Percentiles rank a stretch among this genome's conserved stretches.
phyloP scores from a whole-genome alignment of 768 basidiomycete species.

The Fibroporia radiculosa region DNA sequence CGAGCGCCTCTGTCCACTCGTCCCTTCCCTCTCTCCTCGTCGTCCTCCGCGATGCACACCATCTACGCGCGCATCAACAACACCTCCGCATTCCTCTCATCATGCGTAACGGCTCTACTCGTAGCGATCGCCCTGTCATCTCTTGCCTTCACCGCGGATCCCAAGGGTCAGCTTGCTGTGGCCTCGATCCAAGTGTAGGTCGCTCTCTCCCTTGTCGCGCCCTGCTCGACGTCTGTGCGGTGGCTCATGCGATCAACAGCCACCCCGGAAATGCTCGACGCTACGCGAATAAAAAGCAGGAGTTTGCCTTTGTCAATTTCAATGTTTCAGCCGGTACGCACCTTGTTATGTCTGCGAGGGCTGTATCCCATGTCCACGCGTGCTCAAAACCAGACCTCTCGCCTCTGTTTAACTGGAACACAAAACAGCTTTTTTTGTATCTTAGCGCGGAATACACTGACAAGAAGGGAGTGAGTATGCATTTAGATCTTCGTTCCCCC shows the following conservation, averaged over 20 bases:
- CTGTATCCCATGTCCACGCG: neutral
- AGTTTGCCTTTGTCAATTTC: conserved; percentile 76
- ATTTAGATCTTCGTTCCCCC: neutral
- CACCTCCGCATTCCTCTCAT: conserved; percentile 62
- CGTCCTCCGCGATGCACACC: conserved; percentile 53
- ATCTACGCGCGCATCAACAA: conserved; percentile 67
- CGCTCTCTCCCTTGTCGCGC: neutral
- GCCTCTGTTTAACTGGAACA: conserved; percentile 91
- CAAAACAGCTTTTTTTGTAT: conserved; percentile 89
- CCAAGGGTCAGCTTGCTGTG: conserved; percentile 51
- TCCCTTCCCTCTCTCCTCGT: neutral
- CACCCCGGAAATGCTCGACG: conserved; percentile 16
- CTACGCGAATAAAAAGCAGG: conserved; percentile 56
- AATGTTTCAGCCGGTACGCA: conserved; percentile 69
- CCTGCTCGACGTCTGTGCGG: conserved; percentile 1
- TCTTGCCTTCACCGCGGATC: conserved; percentile 50
- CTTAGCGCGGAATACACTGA: conserved; percentile 80
- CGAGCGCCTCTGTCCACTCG: conserved; percentile 1
- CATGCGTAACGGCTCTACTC: conserved; percentile 66
- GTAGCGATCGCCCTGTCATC: conserved; percentile 69
- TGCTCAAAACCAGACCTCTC: conserved; percentile 49
- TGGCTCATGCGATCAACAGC: conserved; percentile 4
- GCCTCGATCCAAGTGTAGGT: conserved; percentile 74
- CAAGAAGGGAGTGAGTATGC: conserved; percentile 53
- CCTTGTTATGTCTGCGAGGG: neutral